Evolutionary conservation across 495 filamentous ascomycete species (phyloP).

Genomic region (Penicillium malachiteum): DNA sequence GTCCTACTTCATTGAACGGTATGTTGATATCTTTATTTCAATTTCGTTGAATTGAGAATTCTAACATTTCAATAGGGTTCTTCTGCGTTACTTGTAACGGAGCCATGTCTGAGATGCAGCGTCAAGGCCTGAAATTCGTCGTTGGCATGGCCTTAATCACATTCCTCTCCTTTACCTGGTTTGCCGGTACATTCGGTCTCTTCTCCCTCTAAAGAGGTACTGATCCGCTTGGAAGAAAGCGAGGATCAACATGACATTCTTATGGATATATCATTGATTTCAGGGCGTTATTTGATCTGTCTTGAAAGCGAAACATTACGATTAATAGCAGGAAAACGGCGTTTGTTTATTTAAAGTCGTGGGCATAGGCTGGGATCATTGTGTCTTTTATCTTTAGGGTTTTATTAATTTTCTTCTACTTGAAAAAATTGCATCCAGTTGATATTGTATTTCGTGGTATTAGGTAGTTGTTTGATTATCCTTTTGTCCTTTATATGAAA

Average conservation of each 20-base stretch:
- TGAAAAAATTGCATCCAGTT: neutral
- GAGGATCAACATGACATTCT: conserved; percentile 10
- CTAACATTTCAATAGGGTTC: conserved; percentile 44
- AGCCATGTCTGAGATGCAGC: conserved; percentile 63
- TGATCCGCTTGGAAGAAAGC: neutral
- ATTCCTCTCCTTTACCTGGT: conserved; percentile 84
- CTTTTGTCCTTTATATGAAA: no score
- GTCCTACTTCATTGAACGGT: conserved; percentile 62
- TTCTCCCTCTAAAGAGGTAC: conserved; percentile 35
- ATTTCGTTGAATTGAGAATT: neutral
- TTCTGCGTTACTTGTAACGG: conserved; percentile 70
- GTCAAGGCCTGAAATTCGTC: conserved; percentile 67
- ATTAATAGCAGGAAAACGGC: conserved; percentile 32
- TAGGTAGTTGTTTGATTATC: no score
- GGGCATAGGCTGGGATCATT: conserved; percentile 12
- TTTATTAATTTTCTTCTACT: conserved; percentile 8
- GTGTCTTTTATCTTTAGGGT: neutral
- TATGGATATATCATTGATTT: conserved; percentile 20
- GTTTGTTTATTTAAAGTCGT: conserved; percentile 16
- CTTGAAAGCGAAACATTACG: conserved; percentile 24
- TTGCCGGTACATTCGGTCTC: conserved; percentile 67
- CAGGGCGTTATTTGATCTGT: conserved; percentile 16
- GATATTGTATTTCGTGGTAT: neutral
- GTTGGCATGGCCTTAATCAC: conserved; percentile 75
- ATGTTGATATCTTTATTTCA: conserved; percentile 29